Evolutionary conservation across 768 basidiomycete genomes (phyloP).

Genomic region (Strobilomyces confusus): DNA sequence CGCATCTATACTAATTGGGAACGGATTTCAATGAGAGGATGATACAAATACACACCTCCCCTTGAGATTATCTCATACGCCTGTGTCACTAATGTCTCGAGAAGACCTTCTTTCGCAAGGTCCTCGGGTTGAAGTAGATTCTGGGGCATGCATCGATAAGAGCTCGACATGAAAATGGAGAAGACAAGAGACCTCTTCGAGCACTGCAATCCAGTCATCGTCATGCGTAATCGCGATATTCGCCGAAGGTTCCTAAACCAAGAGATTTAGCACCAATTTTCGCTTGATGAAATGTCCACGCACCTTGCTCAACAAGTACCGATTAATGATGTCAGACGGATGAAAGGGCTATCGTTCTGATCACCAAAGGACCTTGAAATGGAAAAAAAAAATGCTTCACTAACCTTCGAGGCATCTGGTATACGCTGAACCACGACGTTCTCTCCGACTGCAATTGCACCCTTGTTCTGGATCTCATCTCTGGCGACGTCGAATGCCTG

Average conservation of each 20-base stretch:
- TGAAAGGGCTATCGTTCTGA: conserved; percentile 3
- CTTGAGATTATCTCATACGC: background rate
- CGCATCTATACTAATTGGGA: background rate
- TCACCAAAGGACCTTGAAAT: background rate
- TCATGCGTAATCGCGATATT: conserved; percentile 4
- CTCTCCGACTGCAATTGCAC: background rate
- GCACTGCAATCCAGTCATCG: conserved; percentile 4
- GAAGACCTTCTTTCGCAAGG: background rate
- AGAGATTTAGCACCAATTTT: background rate
- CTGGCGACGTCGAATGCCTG: background rate
- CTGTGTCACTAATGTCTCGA: conserved; percentile 1
- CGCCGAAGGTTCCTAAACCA: background rate
- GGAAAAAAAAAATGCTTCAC: background rate
- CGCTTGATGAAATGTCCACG: too few species aligned
- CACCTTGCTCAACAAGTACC: background rate
- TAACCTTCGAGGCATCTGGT: background rate
- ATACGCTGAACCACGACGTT: background rate
- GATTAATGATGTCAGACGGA: conserved; percentile 13
- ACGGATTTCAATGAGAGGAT: background rate
- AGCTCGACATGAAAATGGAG: background rate
- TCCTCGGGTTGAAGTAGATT: background rate
- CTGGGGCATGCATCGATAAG: background rate
- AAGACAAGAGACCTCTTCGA: conserved; percentile 2
- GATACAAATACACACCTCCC: background rate
- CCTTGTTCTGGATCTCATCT: conserved; percentile 1